Evolutionary conservation across 805 yeast genomes (phyloP), one percentile per base, ranked within the genome.

Genomic region (Teunomyces lycoperdinae): DNA sequence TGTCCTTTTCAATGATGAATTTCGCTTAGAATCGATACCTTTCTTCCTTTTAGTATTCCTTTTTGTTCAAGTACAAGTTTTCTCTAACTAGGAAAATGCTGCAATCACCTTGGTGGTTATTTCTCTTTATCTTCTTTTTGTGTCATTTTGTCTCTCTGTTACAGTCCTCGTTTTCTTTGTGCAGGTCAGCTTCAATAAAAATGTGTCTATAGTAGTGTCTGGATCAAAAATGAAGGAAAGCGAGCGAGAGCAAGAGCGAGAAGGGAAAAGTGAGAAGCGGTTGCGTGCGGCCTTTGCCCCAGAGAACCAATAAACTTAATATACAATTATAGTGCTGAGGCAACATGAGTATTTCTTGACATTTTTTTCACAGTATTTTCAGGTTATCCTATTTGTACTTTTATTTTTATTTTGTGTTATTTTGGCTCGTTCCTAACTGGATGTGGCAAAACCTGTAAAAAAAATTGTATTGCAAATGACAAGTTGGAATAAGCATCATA

Each of bases 81-180:
- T 32, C 34, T 13, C 9, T 13, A 32, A 17, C 34, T 32, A 32
- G 34, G 14, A 32, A 32, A 32, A 32, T 32, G 51, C 50, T 51
- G 56, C 56, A 53, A 51, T 44, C 31, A 53, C 56, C 56, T 46
- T 53, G 56, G 54, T 53, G 52, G 56, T 53, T 51, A 47, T 42
- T 20, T 32, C 31, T 29, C 34, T 32, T 16, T 32, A 32, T 32
- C 34, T 32, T 8, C 24, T 20, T 13, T 32, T 32, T 32, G 34
- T 32, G 34, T 32, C 16, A 9, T 13, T 32, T 32, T 32, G 5
- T 9, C 11, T 9, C 31, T 9, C 1, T 29, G 1, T 4, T 29
- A 11, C 11, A 11, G 31, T n/a, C 8, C 13, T 5, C 9, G 11
- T 29, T 11, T 29, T 13, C 14, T 32, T 32, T 32, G 34, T 32